Evolutionary conservation across 208 protist genomes (phyloP), one percentile per base, ranked within the genome.

Genomic region (Tritrichomonas foetus): DNA sequence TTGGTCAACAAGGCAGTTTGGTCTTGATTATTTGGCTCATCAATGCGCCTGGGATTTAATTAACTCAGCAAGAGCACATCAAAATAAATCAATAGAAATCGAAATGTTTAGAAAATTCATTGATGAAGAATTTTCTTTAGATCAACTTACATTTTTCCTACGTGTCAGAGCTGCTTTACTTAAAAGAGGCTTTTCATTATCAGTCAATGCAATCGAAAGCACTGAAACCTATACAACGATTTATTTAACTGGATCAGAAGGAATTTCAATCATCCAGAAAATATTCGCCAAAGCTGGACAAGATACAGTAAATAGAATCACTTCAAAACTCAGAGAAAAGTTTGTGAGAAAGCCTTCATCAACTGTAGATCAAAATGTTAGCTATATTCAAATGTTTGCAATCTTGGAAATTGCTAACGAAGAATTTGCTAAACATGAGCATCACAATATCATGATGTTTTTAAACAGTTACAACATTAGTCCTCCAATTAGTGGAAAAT

Each of bases 111-210:
- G 33, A n/a, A 36, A 82, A 44, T 82, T 82, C 25, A 20, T 82
- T 9, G 74, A 82, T 82, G 74, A 82, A 50, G 41, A 50, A n/a
- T 82, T 50, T 14, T 50, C 20, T 50, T 33, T 82, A 30, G 14
- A 82, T 20, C 74, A 82, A 44, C 30, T 82, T 1, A 82, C 74
- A 33, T 82, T 82, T 41, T 82, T 82, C 74, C 50, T 82, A 50
- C 47, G 25, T 3, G 74, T 50, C 1, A 82, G 74, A 50, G 25
- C 8, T 0, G 20, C 16, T 20, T 82, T 25, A 22, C 74, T 82
- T 53, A 5, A 36, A 3, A 82, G 41, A 44, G 74, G n/a, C 30
- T 50, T 82, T n/a, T 47, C 41, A 20, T 20, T 82, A 49, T 41
- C n/a, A n/a, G 50, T 82, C 20, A 20, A 82, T n/a, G 27, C 20